Evolutionary conservation across 2,329 filamentous ascomycete genomes (phyloP), one percentile per base, ranked within the genome.

Genomic region (Apiospora hydei): DNA sequence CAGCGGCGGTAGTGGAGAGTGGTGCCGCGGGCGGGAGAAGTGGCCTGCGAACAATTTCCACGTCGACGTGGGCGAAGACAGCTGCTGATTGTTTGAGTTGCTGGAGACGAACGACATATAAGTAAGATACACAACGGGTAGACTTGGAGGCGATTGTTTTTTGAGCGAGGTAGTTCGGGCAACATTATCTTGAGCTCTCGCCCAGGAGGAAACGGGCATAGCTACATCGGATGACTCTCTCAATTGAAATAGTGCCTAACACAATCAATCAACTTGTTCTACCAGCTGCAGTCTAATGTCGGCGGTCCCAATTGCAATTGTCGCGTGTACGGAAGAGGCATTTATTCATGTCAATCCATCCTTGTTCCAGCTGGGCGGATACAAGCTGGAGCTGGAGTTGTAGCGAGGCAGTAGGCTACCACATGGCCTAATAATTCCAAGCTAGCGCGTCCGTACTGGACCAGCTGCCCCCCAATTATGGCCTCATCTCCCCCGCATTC

Each of bases 1-100:
- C 1, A 11, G 11, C 3, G 53, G 11, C 3, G 21, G 18, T 4
- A 5, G 4, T 1, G 1, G 13, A 0, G 4, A 10, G 1, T 13
- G 4, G 10, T 64, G 57, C 21, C 34, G 13, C 11, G 57, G 57
- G 18, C 57, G 57, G 11, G 57, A 64, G 57, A 64, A 14, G 21
- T 64, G 57, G 57, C 21, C 34, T 14, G 34, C n/a, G 2, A 0
- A 41, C 14, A 18, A 34, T 5, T 64, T 64, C 34, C 34, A 64
- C 21, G 57, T 64, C 18, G 57, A 64, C n/a, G 34, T 64, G 8
- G 57, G 57, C 18, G 3, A 2, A 2, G 34, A 18, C 18, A 18
- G 10, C 2, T 61, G 53, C 30, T 61, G 16, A 61, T 38, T 38
- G 6, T 38, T 38, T 1, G 30, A 38, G 5, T 7, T 8, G 5